These are phyloP conservation scores for Larix kaempferi DNA, from an alignment of 75 land plant species.

Conservation along the genomic window DNA sequence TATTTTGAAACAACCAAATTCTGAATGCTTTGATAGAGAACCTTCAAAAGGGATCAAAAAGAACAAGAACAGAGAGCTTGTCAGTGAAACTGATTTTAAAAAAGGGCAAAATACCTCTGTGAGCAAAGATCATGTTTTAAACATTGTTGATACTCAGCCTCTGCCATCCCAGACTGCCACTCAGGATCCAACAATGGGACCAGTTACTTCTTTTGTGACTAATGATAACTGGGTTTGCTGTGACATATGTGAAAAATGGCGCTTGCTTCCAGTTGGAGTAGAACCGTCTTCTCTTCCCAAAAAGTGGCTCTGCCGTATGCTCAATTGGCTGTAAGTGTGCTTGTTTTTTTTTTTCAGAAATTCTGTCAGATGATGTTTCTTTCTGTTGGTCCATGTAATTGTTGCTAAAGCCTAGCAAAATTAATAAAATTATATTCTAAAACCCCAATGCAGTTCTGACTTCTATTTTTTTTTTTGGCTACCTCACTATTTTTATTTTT, in stretches of 20 bases:
- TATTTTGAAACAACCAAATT: constrained; percentile 14
- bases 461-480: not conserved
- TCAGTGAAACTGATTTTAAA: constrained; percentile 5
- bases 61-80: constrained; percentile 18
- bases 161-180: not conserved
- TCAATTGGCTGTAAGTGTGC: constrained; percentile 86
- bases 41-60: constrained; percentile 14
- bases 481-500: not conserved
- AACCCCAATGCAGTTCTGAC: not conserved
- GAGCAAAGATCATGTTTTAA: constrained; percentile 11
- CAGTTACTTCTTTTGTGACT: constrained; percentile 18
- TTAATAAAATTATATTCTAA: not conserved
- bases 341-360: not conserved
- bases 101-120: constrained; percentile 1
- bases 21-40: constrained; percentile 6
- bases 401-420: not conserved
- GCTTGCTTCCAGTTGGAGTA: constrained; percentile 58
- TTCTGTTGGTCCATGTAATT: not conserved
- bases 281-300: constrained; percentile 44
- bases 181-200: not conserved
- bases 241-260: constrained; percentile 87
- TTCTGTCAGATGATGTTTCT: not conserved
- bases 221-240: constrained; percentile 83
- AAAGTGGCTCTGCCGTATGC: constrained; percentile 86
- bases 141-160: not conserved